Conservation (phyloP, 75 land plant species). For the Cryptomeria japonica region DNA sequence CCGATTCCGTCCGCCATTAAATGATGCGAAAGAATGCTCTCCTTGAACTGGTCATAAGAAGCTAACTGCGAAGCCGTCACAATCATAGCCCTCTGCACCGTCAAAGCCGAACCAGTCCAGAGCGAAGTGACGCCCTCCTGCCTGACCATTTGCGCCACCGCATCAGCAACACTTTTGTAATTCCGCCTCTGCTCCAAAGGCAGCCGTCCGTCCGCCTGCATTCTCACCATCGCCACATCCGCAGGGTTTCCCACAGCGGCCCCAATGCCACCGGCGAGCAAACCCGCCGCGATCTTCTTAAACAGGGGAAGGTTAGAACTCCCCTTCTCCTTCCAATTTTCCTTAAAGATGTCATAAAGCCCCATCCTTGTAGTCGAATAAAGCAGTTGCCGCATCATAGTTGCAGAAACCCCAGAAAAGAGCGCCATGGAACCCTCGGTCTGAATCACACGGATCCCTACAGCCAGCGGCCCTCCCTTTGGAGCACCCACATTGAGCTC, state of each 20-base stretch:
- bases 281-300: slow-evolving; percentile 61
- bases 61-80: slow-evolving; percentile 87
- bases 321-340: slow-evolving; percentile 52
- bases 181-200: slow-evolving; percentile 60
- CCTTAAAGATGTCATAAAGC: slow-evolving; percentile 72
- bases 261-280: slow-evolving; percentile 69
- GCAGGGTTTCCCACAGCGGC: slow-evolving; percentile 87
- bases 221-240: slow-evolving; percentile 84
- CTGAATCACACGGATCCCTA: slow-evolving; percentile 55
- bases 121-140: slow-evolving; percentile 61
- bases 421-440: slow-evolving; percentile 65
- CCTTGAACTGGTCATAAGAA: slow-evolving; percentile 73
- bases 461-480: slow-evolving; percentile 41
- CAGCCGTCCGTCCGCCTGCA: slow-evolving; percentile 79
- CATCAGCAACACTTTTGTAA: slow-evolving; percentile 62
- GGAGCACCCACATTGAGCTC: slow-evolving; percentile 25
- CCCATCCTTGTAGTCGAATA: slow-evolving; percentile 97
- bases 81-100: slow-evolving; percentile 81
- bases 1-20: slow-evolving; percentile 54
- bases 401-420: slow-evolving; percentile 85
- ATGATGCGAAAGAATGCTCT: slow-evolving; percentile 30
- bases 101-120: slow-evolving; percentile 73
- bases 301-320: slow-evolving; percentile 35
- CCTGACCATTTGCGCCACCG: slow-evolving; percentile 49
- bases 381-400: slow-evolving; percentile 78